phyloP scores from a whole-genome alignment of 208 protist genomes.

The Trypanosoma theileri region DNA sequence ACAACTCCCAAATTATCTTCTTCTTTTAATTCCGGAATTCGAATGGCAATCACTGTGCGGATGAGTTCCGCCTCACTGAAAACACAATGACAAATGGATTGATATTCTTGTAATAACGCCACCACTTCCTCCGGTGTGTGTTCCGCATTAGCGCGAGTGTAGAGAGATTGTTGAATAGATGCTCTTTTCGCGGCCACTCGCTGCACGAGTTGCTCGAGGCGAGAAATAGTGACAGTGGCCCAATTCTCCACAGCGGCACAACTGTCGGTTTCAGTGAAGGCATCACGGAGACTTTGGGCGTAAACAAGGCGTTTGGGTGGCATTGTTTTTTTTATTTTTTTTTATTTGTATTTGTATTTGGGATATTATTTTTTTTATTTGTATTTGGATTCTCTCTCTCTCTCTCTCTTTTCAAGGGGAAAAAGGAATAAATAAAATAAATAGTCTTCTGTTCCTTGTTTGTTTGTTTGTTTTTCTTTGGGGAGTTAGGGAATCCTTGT shows the following conservation, averaged over 20 bases:
- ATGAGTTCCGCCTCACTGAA: constrained; percentile 51
- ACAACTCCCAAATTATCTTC: constrained; percentile 87
- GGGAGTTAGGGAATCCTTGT: too few relatives aligned
- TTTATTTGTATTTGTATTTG: neutral
- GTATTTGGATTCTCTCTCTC: too few relatives aligned
- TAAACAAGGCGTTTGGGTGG: constrained; percentile 60
- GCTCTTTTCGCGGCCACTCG: constrained; percentile 25
- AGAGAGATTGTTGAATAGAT: constrained; percentile 20
- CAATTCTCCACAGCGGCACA: constrained; percentile 50
- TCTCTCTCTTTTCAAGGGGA: neutral
- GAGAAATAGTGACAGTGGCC: constrained; percentile 34
- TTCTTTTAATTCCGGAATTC: constrained; percentile 81
- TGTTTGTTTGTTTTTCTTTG: neutral
- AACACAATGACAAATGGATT: constrained; percentile 41
- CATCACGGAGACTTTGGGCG: constrained; percentile 58
- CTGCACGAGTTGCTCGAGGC: constrained; percentile 32
- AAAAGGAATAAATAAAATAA: neutral
- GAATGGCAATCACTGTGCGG: constrained; percentile 66
- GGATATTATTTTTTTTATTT: too few relatives aligned
- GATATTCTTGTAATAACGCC: constrained; percentile 46
- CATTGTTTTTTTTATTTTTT: constrained; percentile 22
- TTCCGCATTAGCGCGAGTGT: constrained; percentile 23
- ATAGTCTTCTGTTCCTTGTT: neutral
- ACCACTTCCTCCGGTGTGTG: constrained; percentile 33
- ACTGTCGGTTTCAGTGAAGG: constrained; percentile 54